Percentiles rank a stretch among this genome's conserved stretches.
Evolutionary conservation across 2,329 filamentous ascomycete species (phyloP).

Genomic region (Aureobasidium vineae): DNA sequence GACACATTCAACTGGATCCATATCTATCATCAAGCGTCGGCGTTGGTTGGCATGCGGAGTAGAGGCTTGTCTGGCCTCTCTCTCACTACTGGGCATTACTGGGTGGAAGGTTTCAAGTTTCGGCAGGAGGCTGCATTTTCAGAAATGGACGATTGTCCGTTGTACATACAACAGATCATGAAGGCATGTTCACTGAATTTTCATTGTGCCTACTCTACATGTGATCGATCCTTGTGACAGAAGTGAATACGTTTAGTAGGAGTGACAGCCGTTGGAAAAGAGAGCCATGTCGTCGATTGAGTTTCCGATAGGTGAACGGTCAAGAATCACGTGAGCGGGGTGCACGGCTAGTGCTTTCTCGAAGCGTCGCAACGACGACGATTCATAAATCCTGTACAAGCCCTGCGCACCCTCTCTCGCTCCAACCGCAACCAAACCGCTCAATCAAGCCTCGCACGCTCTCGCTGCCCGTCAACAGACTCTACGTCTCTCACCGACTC

Average conservation of each 20-base stretch:
- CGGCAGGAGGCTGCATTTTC: not conserved
- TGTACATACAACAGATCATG: constrained; percentile 15
- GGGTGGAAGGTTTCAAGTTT: not conserved
- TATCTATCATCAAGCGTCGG: constrained; percentile 9
- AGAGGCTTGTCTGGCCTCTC: not conserved
- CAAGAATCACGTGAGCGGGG: constrained; percentile 13
- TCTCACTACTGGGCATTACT: not conserved
- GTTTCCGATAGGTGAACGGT: not conserved
- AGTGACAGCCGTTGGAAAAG: not conserved
- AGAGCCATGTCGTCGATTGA: not conserved
- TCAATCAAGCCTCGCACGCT: not conserved
- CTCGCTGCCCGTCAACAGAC: constrained; percentile 5
- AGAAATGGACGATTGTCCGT: not conserved
- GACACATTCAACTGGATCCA: not conserved
- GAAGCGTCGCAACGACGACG: constrained; percentile 12
- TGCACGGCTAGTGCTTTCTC: constrained; percentile 3
- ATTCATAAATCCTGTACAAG: constrained; percentile 24
- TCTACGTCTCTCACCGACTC: not conserved
- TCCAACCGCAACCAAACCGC: constrained; percentile 7
- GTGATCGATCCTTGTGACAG: not conserved
- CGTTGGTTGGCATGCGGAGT: constrained; percentile 14
- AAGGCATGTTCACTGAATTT: not conserved
- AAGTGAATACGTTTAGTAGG: not conserved
- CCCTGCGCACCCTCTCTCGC: constrained; percentile 7
- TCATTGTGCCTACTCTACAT: not conserved